Percentiles rank a stretch among this genome's conserved stretches.
Evolutionary conservation across 257 asterid genomes (phyloP).

Genomic region (Henckelia pumila): DNA sequence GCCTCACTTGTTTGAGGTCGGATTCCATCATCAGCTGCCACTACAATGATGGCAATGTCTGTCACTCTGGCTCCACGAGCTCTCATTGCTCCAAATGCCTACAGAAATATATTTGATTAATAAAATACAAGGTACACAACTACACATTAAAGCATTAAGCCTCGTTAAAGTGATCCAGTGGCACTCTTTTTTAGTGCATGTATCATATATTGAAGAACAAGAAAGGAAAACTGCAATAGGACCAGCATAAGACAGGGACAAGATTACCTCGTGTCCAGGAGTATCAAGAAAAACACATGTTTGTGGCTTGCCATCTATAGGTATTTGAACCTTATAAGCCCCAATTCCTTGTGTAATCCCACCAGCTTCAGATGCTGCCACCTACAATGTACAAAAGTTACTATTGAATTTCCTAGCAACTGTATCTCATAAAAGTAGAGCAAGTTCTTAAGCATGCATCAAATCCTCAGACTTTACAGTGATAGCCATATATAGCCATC

Average conservation of each 20-base stretch:
- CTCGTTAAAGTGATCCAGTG: constrained; percentile 4
- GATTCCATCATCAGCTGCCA: constrained; percentile 99
- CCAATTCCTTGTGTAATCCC: constrained; percentile 99
- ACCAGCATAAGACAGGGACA: constrained; percentile 25
- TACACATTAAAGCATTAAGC: neutral
- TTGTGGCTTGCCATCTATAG: constrained; percentile 76
- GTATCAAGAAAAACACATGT: constrained; percentile 97
- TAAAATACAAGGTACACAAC: constrained; percentile 13
- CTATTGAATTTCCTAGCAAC: constrained; percentile 29
- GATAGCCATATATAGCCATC: neutral
- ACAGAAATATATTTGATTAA: constrained; percentile 21
- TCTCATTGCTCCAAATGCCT: constrained; percentile 99
- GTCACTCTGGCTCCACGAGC: constrained; percentile 99
- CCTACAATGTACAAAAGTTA: constrained; percentile 45
- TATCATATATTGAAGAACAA: constrained; percentile 4
- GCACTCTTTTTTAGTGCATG: neutral
- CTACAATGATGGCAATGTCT: constrained; percentile 91
- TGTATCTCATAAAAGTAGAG: neutral
- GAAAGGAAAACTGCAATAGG: neutral
- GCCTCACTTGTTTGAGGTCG: constrained; percentile 97
- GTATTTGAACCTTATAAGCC: constrained; percentile 91
- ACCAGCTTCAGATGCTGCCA: constrained; percentile 95
- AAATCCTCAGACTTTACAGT: constrained; percentile 1
- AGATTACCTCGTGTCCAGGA: constrained; percentile 94
- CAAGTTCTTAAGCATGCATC: constrained; percentile 15